Base-by-base conservation (phyloP, 2,329 filamentous ascomycete species). In the Coniella lustricola region DNA sequence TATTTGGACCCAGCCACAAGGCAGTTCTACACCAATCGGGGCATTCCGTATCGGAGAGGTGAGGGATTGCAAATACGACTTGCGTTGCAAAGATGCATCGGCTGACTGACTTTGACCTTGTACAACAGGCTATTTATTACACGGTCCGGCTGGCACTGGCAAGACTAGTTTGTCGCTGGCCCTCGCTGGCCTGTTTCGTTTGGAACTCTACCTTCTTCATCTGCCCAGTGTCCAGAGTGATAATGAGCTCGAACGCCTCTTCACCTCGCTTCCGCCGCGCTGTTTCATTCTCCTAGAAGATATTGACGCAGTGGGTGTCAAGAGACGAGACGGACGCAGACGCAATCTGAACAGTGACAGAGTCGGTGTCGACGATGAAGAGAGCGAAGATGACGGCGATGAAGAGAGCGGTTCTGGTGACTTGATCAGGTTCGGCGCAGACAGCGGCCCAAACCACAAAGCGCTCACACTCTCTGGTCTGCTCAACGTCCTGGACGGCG, bases 1-100 rank as follows among this genome's bases (percentile, higher is more conserved):
- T 85, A 85, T 57, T 73, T 85, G 32, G 70, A 79, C 53, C 80
- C 80, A 0, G 65, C 70, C 12, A 84, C 81, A 0, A 72, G 77
- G 38, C 73, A 81, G n/a, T 95, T 88, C 87, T 95, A 95, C 61
- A 75, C 83, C 0, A 85, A 87, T 56, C 77, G 88, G 7, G 89
- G 89, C 1, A 91, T 95, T 25, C 89, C 90, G 0, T 94, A 94
- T 62, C 79, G 89, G 13, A 76, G 89, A 4, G 90, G 38, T 29
- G n/a, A 29, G 4, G 21, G 8, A 9, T 2, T 29, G 8, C n/a
- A 9, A 4, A n/a, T 8, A 36, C n/a, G 4, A n/a, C 5, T 10
- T 29, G 5, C 5, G 5, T 29, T n/a, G n/a, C n/a, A n/a, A n/a
- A n/a, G n/a, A n/a, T n/a, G n/a, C n/a, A n/a, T n/a, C n/a, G n/a